Conservation (phyloP, 1,139 yeast species). For the Magnusiomyces paraingens region DNA sequence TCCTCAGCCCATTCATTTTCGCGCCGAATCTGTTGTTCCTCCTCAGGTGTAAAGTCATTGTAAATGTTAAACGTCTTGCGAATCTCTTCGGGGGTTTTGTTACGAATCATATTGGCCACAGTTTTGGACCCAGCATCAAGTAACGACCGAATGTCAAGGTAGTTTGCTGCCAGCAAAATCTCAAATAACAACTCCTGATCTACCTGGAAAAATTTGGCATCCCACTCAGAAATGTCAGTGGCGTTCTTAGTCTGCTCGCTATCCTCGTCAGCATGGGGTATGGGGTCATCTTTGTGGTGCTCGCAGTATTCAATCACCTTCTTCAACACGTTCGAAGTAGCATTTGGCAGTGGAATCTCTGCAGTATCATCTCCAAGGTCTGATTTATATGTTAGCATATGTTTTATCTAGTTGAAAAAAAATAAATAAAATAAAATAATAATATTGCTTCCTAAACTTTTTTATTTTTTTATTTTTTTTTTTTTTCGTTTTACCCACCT, state of each 20-base stretch:
- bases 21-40: constrained; percentile 94
- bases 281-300: constrained; percentile 71
- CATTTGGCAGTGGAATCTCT: constrained; percentile 82
- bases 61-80: constrained; percentile 93
- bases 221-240: constrained; percentile 79
- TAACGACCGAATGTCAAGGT: constrained; percentile 85
- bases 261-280: constrained; percentile 12
- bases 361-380: constrained; percentile 42
- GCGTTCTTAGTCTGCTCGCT: constrained; percentile 32
- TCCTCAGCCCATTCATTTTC: constrained; percentile 18
- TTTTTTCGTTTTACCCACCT: constrained; percentile 41
- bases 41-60: constrained; percentile 96
- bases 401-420: not conserved
- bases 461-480: not conserved
- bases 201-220: constrained; percentile 87
- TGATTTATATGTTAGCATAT: constrained; percentile 2
- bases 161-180: constrained; percentile 92
- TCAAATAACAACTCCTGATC: constrained; percentile 99
- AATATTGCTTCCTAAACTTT: not conserved
- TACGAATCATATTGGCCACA: constrained; percentile 97
- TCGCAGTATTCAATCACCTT: constrained; percentile 96
- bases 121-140: constrained; percentile 95
- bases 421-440: too few species aligned
- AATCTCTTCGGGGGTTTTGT: constrained; percentile 93
- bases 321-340: constrained; percentile 59